phyloP scores from a whole-genome alignment of 2,329 filamentous ascomycete genomes.

The Metarhizium sp. region DNA sequence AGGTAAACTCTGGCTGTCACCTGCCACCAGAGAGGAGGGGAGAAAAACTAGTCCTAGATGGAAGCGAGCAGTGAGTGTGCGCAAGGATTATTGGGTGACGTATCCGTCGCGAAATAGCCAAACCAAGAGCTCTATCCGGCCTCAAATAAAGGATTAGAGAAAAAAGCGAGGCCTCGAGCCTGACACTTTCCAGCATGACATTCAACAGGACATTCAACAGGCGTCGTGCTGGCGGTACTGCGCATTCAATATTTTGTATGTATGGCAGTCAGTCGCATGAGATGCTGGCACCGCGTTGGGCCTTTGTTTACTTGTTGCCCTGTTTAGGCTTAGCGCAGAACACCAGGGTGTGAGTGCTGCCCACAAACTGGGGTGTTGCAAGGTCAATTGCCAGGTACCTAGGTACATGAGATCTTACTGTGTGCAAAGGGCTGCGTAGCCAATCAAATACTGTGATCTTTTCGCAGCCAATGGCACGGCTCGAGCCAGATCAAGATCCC shows the following conservation, averaged over 20 bases:
- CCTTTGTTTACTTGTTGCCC: constrained; percentile 34
- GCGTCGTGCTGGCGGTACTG: no score
- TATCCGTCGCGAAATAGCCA: not conserved
- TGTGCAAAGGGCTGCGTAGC: not conserved
- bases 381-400: not conserved
- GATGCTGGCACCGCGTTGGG: constrained; percentile 14
- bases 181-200: not conserved
- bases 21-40: not conserved
- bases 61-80: not conserved
- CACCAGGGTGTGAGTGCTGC: not conserved
- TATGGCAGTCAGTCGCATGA: not conserved
- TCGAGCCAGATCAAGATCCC: not conserved
- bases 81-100: not conserved
- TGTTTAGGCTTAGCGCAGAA: constrained; percentile 22
- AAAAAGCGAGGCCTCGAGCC: not conserved
- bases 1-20: not conserved
- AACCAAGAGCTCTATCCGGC: not conserved
- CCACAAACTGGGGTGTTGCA: no score
- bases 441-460: not conserved
- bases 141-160: not conserved
- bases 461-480: not conserved
- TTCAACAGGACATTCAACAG: not conserved
- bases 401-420: not conserved
- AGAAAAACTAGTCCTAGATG: not conserved
- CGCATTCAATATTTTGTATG: no score